phyloP scores from a whole-genome alignment of 805 yeast species.

The Candida boleticola region DNA sequence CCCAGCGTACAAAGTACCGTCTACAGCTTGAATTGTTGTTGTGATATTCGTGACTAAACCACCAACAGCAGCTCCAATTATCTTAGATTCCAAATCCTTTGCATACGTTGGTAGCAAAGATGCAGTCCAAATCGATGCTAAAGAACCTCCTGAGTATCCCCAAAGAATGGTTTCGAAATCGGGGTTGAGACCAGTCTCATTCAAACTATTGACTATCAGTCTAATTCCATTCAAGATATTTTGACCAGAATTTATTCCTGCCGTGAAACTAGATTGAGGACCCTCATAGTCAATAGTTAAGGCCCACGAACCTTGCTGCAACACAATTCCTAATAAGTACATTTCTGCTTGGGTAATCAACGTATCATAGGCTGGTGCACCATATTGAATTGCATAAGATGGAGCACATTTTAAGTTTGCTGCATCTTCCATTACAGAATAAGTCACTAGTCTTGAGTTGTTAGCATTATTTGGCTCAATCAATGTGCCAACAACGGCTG shows the following conservation, averaged over 20 bases:
- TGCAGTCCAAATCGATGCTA: conserved; percentile 40
- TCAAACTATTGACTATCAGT: conserved; percentile 12
- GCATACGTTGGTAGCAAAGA: conserved; percentile 35
- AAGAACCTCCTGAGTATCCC: conserved; percentile 40
- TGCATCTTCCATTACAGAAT: conserved; percentile 22
- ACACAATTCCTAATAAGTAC: conserved; percentile 16
- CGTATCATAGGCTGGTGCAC: conserved; percentile 3
- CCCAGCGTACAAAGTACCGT: conserved; percentile 28
- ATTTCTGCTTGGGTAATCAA: conserved; percentile 12
- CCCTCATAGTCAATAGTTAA: conserved; percentile 36
- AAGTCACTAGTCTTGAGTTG: conserved; percentile 18
- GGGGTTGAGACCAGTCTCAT: conserved; percentile 15
- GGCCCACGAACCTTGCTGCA: conserved; percentile 30
- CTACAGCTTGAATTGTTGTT: conserved; percentile 20
- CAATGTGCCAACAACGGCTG: conserved; percentile 17
- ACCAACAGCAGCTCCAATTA: conserved; percentile 33
- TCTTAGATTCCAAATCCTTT: conserved; percentile 23
- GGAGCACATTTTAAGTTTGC: conserved; percentile 18
- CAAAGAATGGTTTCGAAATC: conserved; percentile 22
- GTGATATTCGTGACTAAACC: conserved; percentile 37
- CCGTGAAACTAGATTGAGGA: conserved; percentile 27
- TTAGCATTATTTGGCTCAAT: conserved; percentile 22
- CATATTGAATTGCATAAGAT: conserved; percentile 17
- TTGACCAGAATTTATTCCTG: conserved; percentile 28
- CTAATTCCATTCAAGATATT: conserved; percentile 29